Evolutionary conservation across 2,329 filamentous ascomycete genomes (phyloP), one percentile per base, ranked within the genome.

Genomic region (Neophaeococcomyces aloes): DNA sequence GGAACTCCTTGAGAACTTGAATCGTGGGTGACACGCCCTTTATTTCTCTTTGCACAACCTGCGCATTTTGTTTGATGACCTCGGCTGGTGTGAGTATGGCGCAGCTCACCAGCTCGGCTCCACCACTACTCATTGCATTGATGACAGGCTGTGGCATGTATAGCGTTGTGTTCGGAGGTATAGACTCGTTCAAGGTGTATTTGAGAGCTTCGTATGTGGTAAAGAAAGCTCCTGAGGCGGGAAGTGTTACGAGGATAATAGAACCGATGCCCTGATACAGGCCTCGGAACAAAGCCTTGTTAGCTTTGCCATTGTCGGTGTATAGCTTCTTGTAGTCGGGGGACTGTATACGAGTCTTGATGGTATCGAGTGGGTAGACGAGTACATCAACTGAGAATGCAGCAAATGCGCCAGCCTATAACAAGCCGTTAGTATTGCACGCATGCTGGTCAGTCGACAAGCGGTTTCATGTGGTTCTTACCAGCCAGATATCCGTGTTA

Each of bases 1-100:
- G 66, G 57, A 83, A 81, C 19, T 68, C 67, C 13, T 62, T 60
- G 7, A 82, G 59, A 0, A 78, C 78, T 58, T 76, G 63, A 4
- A 79, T 34, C 61, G 74, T 77, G 0, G 74, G 71, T 43, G 69
- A 49, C 41, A 38, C 37, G 11, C 18, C 44, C 35, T 8, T 58
- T 47, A 11, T 58, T 31, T 49, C 14, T 45, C 34, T 56, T 17
- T 68, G 68, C 1, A 91, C 69, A 74, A 94, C 87, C 62, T 94
- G 87, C 0, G 88, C 86, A 62, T 94, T 94, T 60, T 94, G 87
- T 66, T 95, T 94, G 50, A 94, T 76, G 6, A 94, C 85, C 61
- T 94, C 87, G 11, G 86, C 86, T 0, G 87, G 88, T 0, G 87
- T 89, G 29, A 94, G 75, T 48, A 94, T 84, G 15, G 86, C 71